phyloP scores from a whole-genome alignment of 2,329 filamentous ascomycete species.

The Waltergamsia citrina region DNA sequence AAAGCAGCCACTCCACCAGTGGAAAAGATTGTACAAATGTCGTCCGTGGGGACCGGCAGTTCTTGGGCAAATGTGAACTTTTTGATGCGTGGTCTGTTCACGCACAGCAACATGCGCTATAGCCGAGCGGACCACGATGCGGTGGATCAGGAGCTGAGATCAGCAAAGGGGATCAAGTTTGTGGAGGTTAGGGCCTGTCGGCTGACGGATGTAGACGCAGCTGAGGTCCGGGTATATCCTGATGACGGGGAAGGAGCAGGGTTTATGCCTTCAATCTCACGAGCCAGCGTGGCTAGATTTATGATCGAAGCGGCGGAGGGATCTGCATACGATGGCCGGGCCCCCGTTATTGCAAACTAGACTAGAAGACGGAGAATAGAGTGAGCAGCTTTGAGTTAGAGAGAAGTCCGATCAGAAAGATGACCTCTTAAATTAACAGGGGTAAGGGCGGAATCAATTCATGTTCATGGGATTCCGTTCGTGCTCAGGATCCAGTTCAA shows the following conservation, averaged over 20 bases:
- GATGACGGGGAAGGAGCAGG: slow-evolving; percentile 27
- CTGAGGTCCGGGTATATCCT: slow-evolving; percentile 24
- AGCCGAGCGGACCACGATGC: slow-evolving; percentile 35
- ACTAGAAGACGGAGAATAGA: too few species aligned
- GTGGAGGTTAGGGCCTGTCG: slow-evolving; percentile 31
- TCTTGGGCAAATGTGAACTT: slow-evolving; percentile 28
- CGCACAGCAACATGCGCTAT: slow-evolving; percentile 30
- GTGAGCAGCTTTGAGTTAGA: too few species aligned
- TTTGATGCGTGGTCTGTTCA: slow-evolving; percentile 29
- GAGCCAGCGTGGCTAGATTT: too few species aligned
- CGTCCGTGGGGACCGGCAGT: slow-evolving; percentile 33
- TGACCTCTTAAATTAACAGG: too few species aligned
- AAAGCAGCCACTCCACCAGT: slow-evolving; percentile 17
- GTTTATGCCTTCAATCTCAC: too few species aligned
- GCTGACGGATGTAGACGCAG: slow-evolving; percentile 25
- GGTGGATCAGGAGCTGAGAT: slow-evolving; percentile 26
- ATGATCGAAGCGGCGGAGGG: too few species aligned
- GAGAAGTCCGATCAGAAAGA: too few species aligned
- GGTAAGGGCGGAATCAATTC: too few species aligned
- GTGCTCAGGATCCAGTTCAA: too few species aligned
- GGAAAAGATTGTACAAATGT: slow-evolving; percentile 33
- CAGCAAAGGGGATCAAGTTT: slow-evolving; percentile 3
- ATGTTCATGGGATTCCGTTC: too few species aligned
- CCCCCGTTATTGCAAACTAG: too few species aligned
- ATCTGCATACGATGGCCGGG: too few species aligned